These are phyloP conservation scores for Phytophthora fragariae DNA, from an alignment of 352 stramenopile genomes.

Conservation along the genomic window DNA sequence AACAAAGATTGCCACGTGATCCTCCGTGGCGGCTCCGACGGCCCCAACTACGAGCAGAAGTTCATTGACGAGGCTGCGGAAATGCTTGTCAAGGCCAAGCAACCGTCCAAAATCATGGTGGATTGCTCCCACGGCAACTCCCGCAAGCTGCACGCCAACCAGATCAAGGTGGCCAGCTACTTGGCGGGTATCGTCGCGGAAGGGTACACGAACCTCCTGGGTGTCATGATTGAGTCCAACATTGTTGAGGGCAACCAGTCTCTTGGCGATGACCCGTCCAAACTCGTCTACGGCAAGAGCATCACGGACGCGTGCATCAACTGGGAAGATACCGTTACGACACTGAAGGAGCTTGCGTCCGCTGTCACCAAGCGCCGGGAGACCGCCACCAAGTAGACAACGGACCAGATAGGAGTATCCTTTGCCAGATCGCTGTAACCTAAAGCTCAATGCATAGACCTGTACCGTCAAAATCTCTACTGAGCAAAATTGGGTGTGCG, in stretches of 20 bases:
- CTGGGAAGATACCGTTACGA: slow-evolving; percentile 82
- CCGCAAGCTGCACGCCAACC: slow-evolving; percentile 84
- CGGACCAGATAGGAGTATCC: too few species aligned
- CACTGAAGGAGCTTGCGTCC: slow-evolving; percentile 63
- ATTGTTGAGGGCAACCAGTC: slow-evolving; percentile 88
- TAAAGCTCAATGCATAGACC: too few species aligned
- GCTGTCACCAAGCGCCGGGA: slow-evolving; percentile 53
- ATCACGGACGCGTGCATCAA: slow-evolving; percentile 90
- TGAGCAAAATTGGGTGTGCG: too few species aligned
- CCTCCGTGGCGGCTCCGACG: slow-evolving; percentile 71
- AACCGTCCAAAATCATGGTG: slow-evolving; percentile 84
- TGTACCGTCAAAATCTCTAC: too few species aligned
- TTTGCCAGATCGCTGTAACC: too few species aligned
- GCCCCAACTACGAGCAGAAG: slow-evolving; percentile 86
- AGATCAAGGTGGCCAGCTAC: slow-evolving; percentile 80
- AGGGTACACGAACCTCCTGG: slow-evolving; percentile 75
- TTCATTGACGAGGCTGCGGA: slow-evolving; percentile 69
- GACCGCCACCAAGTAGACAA: background rate
- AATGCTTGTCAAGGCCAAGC: slow-evolving; percentile 74
- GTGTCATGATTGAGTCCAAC: slow-evolving; percentile 91
- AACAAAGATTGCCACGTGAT: slow-evolving; percentile 91
- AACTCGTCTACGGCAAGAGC: slow-evolving; percentile 87
- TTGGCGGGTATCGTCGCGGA: slow-evolving; percentile 66
- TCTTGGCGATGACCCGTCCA: slow-evolving; percentile 65
- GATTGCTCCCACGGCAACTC: slow-evolving; percentile 92